Evolutionary conservation across 148 eudicot species (phyloP), one percentile per base, ranked within the genome.

Genomic region (Gaultheria prostrata): DNA sequence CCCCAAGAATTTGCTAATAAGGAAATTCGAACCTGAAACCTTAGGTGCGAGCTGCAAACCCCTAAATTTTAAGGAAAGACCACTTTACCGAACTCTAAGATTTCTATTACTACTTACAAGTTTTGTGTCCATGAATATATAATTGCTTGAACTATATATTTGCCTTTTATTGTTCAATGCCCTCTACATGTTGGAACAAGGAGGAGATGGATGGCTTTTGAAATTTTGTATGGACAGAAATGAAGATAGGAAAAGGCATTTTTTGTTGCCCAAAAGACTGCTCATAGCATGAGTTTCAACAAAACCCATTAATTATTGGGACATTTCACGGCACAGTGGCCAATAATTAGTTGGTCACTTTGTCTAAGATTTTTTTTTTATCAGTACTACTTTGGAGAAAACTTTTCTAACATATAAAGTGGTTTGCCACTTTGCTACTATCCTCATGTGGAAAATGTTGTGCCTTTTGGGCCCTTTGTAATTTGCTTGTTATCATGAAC

Each of bases 291-390:
- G 63, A 77, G 80, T 77, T 51, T 35, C 61, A 77, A 77, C 63
- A 28, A 77, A 51, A 51, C 43, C 39, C 59, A 51, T 12, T 51
- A 4, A 26, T 77, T 28, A 20, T 4, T 67, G 59, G 35, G 80
- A 76, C 80, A 51, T 77, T 77, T 15, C 61, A 77, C 63, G 51
- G 57, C 80, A 77, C 80, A 77, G 43, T 51, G 80, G 80, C 43
- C 61, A 77, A 77, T 77, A 56, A 67, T 30, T 65, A 26, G 33
- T 17, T 48, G 80, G 43, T 6, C 43, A 50, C 65, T 53, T 30
- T 59, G 14, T 78, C 49, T 77, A 13, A 24, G n/a, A 18, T 28
- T 32, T 59, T 5, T 4, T 7, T 76, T 49, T 26, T 48, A 30
- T 77, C 11, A 78, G 26, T 54, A 56, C 48, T 12, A 56, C 69